Base-by-base conservation (phyloP, 495 filamentous ascomycete genomes). In the Thermothielavioides terrestris region DNA sequence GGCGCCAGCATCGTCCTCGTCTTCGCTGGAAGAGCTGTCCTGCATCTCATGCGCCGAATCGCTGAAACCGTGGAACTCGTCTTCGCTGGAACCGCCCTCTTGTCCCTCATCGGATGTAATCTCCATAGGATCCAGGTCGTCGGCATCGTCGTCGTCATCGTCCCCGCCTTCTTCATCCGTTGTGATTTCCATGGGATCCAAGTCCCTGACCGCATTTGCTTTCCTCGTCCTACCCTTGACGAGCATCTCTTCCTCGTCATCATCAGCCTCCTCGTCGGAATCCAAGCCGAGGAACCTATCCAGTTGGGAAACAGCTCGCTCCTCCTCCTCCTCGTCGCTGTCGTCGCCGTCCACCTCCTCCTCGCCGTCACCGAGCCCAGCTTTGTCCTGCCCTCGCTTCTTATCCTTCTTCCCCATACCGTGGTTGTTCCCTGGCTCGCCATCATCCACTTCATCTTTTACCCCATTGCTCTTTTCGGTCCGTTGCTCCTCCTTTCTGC, bases 121-220 rank as follows among this genome's bases (percentile, higher is more conserved):
- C 20, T 60, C 42, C 50, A 54, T 51, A 0, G 63, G 49, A 37
- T 49, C 52, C 4, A 50, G 23, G 4, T 55, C 55, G n/a, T 40
- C 47, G n/a, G n/a, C n/a, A n/a, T 57, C 50, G 11, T 50, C 43
- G 37, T 44, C 45, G 31, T 46, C 35, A 28, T 46, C 42, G 23
- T 42, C 37, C 12, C 49, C 47, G 43, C 40, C 42, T 9, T 59
- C 60, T 42, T 54, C 57, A 12, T 58, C 58, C 21, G 45, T 42
- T 22, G 56, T 55, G 41, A 59, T 59, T 22, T 60, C 48, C 48
- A 54, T 54, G 0, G 64, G 50, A 38, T 50, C 52, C 15, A 64
- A 40, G 46, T 59, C 44, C 58, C 41, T 52, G 28, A 36, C 42
- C 34, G 39, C 15, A 30, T 36, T 23, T 5, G 38, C 38, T 25